phyloP scores from a whole-genome alignment of 768 basidiomycete species.

The Lepiota venenata region DNA sequence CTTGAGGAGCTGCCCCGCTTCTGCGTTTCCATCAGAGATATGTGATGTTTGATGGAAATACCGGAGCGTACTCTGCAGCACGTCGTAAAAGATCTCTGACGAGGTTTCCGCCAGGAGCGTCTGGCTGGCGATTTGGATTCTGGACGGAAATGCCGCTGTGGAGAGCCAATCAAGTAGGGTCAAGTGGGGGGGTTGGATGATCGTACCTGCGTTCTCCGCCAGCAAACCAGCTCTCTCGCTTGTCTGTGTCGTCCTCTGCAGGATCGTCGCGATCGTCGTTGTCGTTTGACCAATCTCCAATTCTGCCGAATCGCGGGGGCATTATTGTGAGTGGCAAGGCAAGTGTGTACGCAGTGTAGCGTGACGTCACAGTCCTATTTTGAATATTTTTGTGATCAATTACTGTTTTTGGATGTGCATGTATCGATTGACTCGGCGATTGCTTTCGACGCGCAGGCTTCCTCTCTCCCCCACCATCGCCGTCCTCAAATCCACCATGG shows the following conservation, averaged over 20 bases:
- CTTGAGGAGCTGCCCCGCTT: conserved; percentile 20
- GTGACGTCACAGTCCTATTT: too few relatives aligned
- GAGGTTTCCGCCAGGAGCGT: conserved; percentile 51
- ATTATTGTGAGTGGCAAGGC: neutral
- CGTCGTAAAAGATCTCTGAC: conserved; percentile 74
- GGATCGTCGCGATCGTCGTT: conserved; percentile 52
- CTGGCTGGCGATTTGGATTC: conserved; percentile 62
- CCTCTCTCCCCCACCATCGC: neutral
- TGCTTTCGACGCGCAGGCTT: neutral
- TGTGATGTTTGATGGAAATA: too few relatives aligned
- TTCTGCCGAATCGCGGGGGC: conserved; percentile 43
- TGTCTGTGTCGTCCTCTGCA: conserved; percentile 43
- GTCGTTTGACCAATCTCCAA: conserved; percentile 45
- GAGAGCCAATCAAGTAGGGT: neutral
- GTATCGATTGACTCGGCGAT: conserved; percentile 10
- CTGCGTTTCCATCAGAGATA: too few relatives aligned
- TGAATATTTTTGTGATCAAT: too few relatives aligned
- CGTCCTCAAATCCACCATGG: conserved; percentile 3
- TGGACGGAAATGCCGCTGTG: conserved; percentile 83
- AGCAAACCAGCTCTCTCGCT: conserved; percentile 78
- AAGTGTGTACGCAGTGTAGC: too few relatives aligned
- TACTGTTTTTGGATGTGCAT: too few relatives aligned
- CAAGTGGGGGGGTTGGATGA: neutral
- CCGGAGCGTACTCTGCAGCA: conserved; percentile 76
- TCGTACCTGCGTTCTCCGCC: conserved; percentile 94